Conservation (phyloP, 2,329 filamentous ascomycete genomes). For the Pleurostoma richardsiae region DNA sequence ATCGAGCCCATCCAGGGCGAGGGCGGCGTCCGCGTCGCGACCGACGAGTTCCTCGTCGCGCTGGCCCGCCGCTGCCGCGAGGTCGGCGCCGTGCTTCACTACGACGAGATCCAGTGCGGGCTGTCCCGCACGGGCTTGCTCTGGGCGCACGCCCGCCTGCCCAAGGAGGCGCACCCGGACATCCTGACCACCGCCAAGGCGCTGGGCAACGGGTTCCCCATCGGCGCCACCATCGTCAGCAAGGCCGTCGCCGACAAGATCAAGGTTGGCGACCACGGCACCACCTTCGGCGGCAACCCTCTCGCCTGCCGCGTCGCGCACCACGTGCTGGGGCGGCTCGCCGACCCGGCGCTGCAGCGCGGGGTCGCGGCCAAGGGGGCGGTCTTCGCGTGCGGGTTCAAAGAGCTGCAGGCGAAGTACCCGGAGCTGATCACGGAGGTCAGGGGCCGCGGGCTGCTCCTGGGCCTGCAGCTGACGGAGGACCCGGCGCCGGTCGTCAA, state of each 20-base stretch:
- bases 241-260: slow-evolving; percentile 61
- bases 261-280: slow-evolving; percentile 74
- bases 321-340: slow-evolving; percentile 74
- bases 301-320: slow-evolving; percentile 80
- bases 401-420: slow-evolving; percentile 39
- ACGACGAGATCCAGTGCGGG: slow-evolving; percentile 97
- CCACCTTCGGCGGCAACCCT: slow-evolving; percentile 91
- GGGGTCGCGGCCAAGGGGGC: slow-evolving; percentile 62
- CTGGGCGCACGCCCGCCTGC: slow-evolving; percentile 80
- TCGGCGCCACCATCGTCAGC: slow-evolving; percentile 71
- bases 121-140: slow-evolving; percentile 79
- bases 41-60: slow-evolving; percentile 74
- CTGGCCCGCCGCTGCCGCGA: slow-evolving; percentile 81
- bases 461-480: slow-evolving; percentile 76
- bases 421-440: slow-evolving; percentile 73
- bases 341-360: slow-evolving; percentile 64
- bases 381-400: slow-evolving; percentile 43
- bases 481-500: slow-evolving; percentile 73
- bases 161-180: slow-evolving; percentile 81
- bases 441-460: slow-evolving; percentile 76
- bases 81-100: slow-evolving; percentile 84
- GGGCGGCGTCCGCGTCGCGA: slow-evolving; percentile 83
- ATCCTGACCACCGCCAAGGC: slow-evolving; percentile 94
- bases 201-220: slow-evolving; percentile 92
- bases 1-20: slow-evolving; percentile 97